phyloP scores from a whole-genome alignment of 2,329 filamentous ascomycete genomes.

The Penicillium hordei region DNA sequence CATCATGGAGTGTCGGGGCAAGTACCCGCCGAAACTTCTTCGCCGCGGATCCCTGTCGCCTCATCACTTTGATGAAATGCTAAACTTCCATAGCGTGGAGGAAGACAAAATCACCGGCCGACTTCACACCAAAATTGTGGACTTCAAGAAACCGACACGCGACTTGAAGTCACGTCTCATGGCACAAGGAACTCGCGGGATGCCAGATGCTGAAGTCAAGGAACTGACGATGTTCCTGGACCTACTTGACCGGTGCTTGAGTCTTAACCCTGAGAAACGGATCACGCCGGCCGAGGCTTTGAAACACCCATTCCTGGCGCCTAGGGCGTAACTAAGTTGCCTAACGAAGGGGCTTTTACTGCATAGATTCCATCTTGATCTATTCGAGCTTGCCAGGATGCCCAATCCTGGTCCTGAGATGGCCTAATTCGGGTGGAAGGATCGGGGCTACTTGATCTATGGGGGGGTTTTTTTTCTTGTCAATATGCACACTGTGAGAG shows the following conservation, averaged over 20 bases:
- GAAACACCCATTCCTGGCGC: slow-evolving; percentile 79
- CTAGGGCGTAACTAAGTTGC: slow-evolving; percentile 29
- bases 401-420: neutral
- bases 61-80: slow-evolving; percentile 79
- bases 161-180: slow-evolving; percentile 80
- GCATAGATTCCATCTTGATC: neutral
- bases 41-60: slow-evolving; percentile 74
- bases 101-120: slow-evolving; percentile 84
- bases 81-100: slow-evolving; percentile 82
- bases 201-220: slow-evolving; percentile 71
- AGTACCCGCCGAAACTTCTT: slow-evolving; percentile 84
- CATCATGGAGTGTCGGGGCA: slow-evolving; percentile 94
- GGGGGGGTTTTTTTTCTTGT: too few species aligned
- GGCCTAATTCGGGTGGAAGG: neutral
- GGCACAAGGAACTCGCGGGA: slow-evolving; percentile 67
- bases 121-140: slow-evolving; percentile 53
- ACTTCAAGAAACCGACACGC: slow-evolving; percentile 67
- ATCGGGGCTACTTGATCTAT: neutral
- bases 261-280: slow-evolving; percentile 88
- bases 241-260: slow-evolving; percentile 81
- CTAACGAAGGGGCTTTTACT: neutral
- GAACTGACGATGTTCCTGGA: slow-evolving; percentile 84
- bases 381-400: neutral
- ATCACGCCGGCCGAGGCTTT: slow-evolving; percentile 84
- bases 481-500: neutral